phyloP scores from a whole-genome alignment of 2,329 filamentous ascomycete species.

The Claviceps sp. region DNA sequence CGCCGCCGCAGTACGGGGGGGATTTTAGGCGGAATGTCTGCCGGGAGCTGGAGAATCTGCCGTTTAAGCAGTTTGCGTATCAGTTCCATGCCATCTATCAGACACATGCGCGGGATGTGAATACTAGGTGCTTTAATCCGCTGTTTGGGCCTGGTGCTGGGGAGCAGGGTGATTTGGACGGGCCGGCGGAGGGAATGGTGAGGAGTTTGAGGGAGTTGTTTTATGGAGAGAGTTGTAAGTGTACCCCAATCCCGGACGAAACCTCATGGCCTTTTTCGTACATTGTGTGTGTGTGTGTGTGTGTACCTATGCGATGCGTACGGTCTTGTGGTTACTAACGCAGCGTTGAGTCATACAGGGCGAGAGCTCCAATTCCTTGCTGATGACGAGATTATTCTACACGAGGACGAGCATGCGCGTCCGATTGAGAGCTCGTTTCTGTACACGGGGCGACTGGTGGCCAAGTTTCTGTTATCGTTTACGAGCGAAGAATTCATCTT shows the following conservation, averaged over 20 bases:
- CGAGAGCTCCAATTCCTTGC: conserved; percentile 28
- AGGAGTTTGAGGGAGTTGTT: conserved; percentile 30
- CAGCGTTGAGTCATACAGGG: conserved; percentile 12
- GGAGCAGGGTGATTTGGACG: conserved; percentile 32
- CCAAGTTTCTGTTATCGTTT: conserved; percentile 43
- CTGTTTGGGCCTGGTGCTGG: conserved; percentile 31
- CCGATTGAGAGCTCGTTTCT: conserved; percentile 34
- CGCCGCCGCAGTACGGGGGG: conserved; percentile 24
- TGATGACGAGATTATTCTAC: conserved; percentile 32
- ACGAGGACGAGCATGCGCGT: conserved; percentile 30
- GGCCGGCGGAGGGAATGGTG: conserved; percentile 32
- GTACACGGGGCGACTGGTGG: conserved; percentile 39
- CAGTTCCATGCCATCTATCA: conserved; percentile 48
- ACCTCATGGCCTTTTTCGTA: no score
- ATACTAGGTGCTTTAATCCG: conserved; percentile 40
- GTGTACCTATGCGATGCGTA: no score
- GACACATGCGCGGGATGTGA: conserved; percentile 37
- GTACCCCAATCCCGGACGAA: not conserved
- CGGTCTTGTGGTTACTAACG: no score
- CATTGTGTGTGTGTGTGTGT: no score
- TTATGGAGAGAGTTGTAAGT: conserved; percentile 31
- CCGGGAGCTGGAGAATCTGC: conserved; percentile 41
- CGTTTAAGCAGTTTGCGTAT: conserved; percentile 46
- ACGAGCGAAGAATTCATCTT: conserved; percentile 35
- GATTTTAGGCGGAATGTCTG: conserved; percentile 32